Conservation (phyloP, 1,284 basidiomycete genomes). For the Cutaneotrichosporon daszewskae region DNA sequence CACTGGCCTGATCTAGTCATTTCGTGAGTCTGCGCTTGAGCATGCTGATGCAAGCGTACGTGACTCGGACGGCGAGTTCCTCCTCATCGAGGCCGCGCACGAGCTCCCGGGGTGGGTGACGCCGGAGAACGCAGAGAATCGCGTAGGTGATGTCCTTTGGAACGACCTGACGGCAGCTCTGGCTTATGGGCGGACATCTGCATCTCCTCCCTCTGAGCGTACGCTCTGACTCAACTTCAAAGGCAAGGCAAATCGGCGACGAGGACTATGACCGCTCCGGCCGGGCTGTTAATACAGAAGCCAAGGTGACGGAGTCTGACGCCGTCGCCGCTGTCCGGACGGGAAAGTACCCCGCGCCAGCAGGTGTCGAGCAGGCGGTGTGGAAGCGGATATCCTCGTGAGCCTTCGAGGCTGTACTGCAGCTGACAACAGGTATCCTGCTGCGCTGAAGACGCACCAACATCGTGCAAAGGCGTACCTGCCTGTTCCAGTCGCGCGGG, state of each 20-base stretch:
- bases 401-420: conserved; percentile 14
- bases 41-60: conserved; percentile 52
- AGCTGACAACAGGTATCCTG: conserved; percentile 60
- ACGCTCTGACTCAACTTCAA: conserved; percentile 59
- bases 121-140: conserved; percentile 82
- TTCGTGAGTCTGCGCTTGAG: conserved; percentile 25
- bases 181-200: conserved; percentile 75
- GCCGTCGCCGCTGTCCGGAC: conserved; percentile 58
- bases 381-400: conserved; percentile 65
- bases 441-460: conserved; percentile 61
- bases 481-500: conserved; percentile 68
- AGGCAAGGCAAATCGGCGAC: conserved; percentile 53
- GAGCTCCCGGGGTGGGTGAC: conserved; percentile 83
- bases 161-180: conserved; percentile 58
- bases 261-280: conserved; percentile 51
- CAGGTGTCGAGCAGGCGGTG: conserved; percentile 57
- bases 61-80: conserved; percentile 92
- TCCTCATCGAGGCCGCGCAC: conserved; percentile 94
- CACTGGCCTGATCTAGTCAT: conserved; percentile 72
- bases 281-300: conserved; percentile 52
- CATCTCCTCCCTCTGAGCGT: conserved; percentile 78
- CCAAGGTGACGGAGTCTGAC: conserved; percentile 58
- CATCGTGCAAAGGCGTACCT: conserved; percentile 76
- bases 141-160: conserved; percentile 52
- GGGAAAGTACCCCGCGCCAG: conserved; percentile 52